These are phyloP conservation scores for Fusarium sp. DNA, from an alignment of 2,329 filamentous ascomycete genomes.

Conservation along the genomic window DNA sequence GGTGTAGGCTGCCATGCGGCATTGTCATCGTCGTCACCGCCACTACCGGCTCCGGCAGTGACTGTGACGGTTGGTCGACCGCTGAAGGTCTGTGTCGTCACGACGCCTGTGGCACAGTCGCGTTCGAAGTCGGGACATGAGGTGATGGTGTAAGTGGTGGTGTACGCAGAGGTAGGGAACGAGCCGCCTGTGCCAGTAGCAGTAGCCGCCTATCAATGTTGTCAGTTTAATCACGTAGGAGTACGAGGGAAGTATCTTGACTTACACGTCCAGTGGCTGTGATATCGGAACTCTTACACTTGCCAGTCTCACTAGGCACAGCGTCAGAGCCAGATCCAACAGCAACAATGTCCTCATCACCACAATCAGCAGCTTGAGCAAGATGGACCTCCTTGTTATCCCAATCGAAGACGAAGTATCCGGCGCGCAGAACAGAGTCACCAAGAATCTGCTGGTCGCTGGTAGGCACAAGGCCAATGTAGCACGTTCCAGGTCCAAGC, in stretches of 20 bases:
- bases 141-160: slow-evolving; percentile 43
- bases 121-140: slow-evolving; percentile 37
- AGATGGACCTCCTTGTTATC: slow-evolving; percentile 54
- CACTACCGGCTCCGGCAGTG: slow-evolving; percentile 21
- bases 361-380: slow-evolving; percentile 54
- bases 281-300: slow-evolving; percentile 48
- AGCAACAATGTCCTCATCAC: slow-evolving; percentile 49
- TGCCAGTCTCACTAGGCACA: slow-evolving; percentile 48
- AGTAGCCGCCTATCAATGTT: neutral
- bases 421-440: slow-evolving; percentile 54
- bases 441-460: slow-evolving; percentile 56
- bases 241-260: neutral
- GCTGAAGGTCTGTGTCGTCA: slow-evolving; percentile 41
- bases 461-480: slow-evolving; percentile 53
- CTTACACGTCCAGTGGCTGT: slow-evolving; percentile 13
- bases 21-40: slow-evolving; percentile 11
- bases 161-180: slow-evolving; percentile 33
- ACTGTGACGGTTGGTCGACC: slow-evolving; percentile 31
- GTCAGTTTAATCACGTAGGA: neutral
- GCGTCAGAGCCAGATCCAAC: slow-evolving; percentile 46
- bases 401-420: slow-evolving; percentile 59
- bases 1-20: slow-evolving; percentile 29
- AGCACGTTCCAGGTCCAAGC: slow-evolving; percentile 50
- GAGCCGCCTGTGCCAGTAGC: slow-evolving; percentile 5
- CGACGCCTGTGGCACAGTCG: slow-evolving; percentile 37